These are phyloP conservation scores for Nectriaceae sp. DNA, from an alignment of 2,329 filamentous ascomycete genomes.

Conservation along the genomic window DNA sequence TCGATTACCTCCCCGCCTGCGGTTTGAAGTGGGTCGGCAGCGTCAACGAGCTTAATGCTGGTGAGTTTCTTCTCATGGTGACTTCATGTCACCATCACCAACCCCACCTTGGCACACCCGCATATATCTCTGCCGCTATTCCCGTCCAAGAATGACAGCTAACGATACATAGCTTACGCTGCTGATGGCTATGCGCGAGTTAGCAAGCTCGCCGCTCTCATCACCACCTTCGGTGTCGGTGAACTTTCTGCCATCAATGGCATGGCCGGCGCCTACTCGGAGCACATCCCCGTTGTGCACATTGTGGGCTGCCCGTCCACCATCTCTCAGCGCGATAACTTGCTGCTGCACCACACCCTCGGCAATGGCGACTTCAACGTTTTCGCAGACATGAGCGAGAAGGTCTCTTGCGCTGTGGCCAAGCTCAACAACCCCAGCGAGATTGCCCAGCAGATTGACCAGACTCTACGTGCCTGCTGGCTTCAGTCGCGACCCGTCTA, in stretches of 20 bases:
- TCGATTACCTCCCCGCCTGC: conserved; percentile 64
- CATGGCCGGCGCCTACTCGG: conserved; percentile 72
- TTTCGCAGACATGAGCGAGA: conserved; percentile 75
- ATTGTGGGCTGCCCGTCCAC: conserved; percentile 59
- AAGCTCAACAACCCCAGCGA: conserved; percentile 70
- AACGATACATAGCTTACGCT: conserved; percentile 59
- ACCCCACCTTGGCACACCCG: too few species aligned
- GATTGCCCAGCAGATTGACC: conserved; percentile 75
- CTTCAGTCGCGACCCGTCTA: conserved; percentile 78
- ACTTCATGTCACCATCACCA: background rate
- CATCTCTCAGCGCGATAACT: conserved; percentile 48
- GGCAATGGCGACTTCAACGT: conserved; percentile 81
- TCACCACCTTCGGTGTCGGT: conserved; percentile 78
- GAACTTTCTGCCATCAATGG: conserved; percentile 75
- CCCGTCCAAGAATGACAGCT: background rate
- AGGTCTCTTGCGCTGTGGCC: conserved; percentile 71
- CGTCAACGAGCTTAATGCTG: conserved; percentile 73
- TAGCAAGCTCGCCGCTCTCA: conserved; percentile 67
- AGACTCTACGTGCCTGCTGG: conserved; percentile 74
- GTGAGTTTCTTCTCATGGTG: conserved; percentile 39
- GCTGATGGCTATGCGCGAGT: conserved; percentile 79
- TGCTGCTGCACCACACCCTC: conserved; percentile 67
- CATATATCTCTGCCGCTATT: too few species aligned
- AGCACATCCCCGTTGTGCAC: conserved; percentile 72
- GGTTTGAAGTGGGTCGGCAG: conserved; percentile 68